Percentiles rank a stretch among this genome's conserved stretches.
Evolutionary conservation across 345 rosid genomes (phyloP).

Genomic region (Ricinus communis): DNA sequence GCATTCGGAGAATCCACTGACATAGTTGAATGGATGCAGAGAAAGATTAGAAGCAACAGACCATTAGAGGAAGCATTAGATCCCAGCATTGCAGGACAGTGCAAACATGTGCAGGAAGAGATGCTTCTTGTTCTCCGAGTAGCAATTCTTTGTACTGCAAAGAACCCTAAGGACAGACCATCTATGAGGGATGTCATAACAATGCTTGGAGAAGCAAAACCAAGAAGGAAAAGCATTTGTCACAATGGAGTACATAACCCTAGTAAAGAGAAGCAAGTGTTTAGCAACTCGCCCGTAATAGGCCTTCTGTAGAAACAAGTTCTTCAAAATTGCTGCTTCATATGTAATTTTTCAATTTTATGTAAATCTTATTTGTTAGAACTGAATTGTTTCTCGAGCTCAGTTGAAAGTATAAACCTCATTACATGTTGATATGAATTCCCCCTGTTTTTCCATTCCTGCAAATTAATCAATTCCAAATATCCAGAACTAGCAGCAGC

Average conservation of each 20-base stretch:
- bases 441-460: not conserved
- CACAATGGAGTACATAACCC: conserved; percentile 34
- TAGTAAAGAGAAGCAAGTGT: conserved; percentile 51
- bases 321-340: not conserved
- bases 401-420: conserved; percentile 15
- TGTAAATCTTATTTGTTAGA: conserved; percentile 23
- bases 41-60: conserved; percentile 50
- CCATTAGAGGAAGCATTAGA: conserved; percentile 62
- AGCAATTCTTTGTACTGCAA: conserved; percentile 75
- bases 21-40: conserved; percentile 66
- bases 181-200: conserved; percentile 76
- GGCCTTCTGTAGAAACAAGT: conserved; percentile 47
- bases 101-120: conserved; percentile 79
- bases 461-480: not conserved
- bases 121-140: conserved; percentile 70
- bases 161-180: conserved; percentile 82
- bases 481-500: too few species aligned
- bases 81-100: conserved; percentile 64
- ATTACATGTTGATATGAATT: not conserved
- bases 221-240: conserved; percentile 73
- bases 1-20: conserved; percentile 69
- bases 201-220: conserved; percentile 91
- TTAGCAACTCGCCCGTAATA: conserved; percentile 54
- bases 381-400: conserved; percentile 9
- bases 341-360: not conserved